Conservation (phyloP, 2,329 filamentous ascomycete species). For the Alternaria novae-zelandiae region DNA sequence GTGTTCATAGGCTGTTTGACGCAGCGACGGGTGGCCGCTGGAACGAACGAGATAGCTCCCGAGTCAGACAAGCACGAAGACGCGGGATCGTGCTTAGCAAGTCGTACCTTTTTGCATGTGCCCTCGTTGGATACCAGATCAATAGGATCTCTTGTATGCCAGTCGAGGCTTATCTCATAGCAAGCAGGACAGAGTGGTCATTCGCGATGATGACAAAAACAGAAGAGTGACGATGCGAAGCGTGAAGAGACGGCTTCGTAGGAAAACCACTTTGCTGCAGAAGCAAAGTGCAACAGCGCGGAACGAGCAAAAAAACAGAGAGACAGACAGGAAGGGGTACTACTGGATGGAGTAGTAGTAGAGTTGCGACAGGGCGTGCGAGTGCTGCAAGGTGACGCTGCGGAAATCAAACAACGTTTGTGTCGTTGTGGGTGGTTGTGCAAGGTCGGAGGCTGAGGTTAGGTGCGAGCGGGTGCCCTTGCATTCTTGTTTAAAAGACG, state of each 20-base stretch:
- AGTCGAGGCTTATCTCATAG: conserved; percentile 40
- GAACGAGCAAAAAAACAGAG: conserved; percentile 37
- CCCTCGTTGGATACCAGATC: conserved; percentile 27
- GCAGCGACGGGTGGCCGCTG: conserved; percentile 35
- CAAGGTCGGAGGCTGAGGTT: conserved; percentile 30
- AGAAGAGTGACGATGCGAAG: conserved; percentile 38
- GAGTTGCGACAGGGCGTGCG: conserved; percentile 22
- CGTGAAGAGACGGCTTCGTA: conserved; percentile 39
- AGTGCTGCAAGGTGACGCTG: conserved; percentile 38
- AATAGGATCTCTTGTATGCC: conserved; percentile 23
- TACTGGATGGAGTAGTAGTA: conserved; percentile 35
- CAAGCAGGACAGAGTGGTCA: conserved; percentile 40
- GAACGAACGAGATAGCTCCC: conserved; percentile 38
- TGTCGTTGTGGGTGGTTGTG: conserved; percentile 34
- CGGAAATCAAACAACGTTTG: conserved; percentile 41
- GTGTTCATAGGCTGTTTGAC: conserved; percentile 48
- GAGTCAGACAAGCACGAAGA: conserved; percentile 43
- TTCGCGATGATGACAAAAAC: conserved; percentile 35
- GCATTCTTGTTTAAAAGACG: conserved; percentile 41
- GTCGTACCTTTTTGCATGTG: conserved; percentile 45
- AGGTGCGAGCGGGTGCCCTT: conserved; percentile 38
- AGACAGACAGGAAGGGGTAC: conserved; percentile 39
- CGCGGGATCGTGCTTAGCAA: conserved; percentile 31
- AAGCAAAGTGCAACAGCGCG: conserved; percentile 42
- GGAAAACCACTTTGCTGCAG: conserved; percentile 39